These are phyloP conservation scores for Solanum appendiculatum DNA, from an alignment of 257 asterid species.

Conservation along the genomic window DNA sequence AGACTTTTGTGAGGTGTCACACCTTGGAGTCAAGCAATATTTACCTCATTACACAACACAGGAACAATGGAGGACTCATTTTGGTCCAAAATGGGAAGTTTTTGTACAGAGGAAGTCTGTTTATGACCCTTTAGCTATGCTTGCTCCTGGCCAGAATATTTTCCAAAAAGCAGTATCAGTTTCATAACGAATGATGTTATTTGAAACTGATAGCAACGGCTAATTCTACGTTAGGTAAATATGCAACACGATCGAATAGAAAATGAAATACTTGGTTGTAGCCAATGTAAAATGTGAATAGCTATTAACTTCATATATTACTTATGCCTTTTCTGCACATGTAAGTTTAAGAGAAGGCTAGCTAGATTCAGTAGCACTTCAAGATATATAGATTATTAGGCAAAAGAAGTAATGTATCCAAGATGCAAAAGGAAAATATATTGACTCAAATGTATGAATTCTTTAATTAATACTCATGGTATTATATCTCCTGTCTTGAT, in stretches of 20 bases:
- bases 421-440: not conserved
- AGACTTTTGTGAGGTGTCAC: slow-evolving; percentile 46
- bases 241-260: not conserved
- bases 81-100: slow-evolving; percentile 63
- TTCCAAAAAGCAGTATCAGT: slow-evolving; percentile 49
- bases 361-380: not conserved
- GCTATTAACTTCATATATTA: slow-evolving; percentile 18
- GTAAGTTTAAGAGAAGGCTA: slow-evolving; percentile 25
- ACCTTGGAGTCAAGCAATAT: slow-evolving; percentile 76
- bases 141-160: slow-evolving; percentile 90
- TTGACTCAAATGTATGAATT: not conserved
- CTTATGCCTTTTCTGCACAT: slow-evolving; percentile 23
- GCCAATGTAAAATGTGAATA: slow-evolving; percentile 19
- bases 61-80: slow-evolving; percentile 75
- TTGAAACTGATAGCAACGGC: not conserved
- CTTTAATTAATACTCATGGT: not conserved
- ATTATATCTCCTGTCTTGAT: not conserved
- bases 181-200: slow-evolving; percentile 27
- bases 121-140: slow-evolving; percentile 82
- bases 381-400: not conserved
- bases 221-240: not conserved
- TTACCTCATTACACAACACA: slow-evolving; percentile 57
- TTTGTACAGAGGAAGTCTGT: slow-evolving; percentile 61
- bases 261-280: not conserved
- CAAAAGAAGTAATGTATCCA: not conserved